Percentiles rank a stretch among this genome's conserved stretches.
phyloP scores from a whole-genome alignment of 495 filamentous ascomycete genomes.

The Apodospora peruviana region DNA sequence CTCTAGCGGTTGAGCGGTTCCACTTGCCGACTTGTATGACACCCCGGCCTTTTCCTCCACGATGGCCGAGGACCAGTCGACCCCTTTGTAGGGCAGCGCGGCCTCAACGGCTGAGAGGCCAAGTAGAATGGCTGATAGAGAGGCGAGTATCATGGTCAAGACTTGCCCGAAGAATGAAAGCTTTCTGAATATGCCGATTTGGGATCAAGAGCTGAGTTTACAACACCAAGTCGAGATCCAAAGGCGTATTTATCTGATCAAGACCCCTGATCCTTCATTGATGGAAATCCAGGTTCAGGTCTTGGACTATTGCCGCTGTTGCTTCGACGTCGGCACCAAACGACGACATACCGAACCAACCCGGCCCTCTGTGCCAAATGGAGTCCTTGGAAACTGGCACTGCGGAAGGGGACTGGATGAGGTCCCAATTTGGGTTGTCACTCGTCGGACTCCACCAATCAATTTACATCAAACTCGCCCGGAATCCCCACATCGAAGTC shows the following conservation, averaged over 20 bases:
- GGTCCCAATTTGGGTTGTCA: not conserved
- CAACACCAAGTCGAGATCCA: no score
- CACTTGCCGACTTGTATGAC: slow-evolving; percentile 52
- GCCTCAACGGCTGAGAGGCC: slow-evolving; percentile 24
- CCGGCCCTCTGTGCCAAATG: not conserved
- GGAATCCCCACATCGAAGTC: not conserved
- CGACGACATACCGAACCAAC: no score
- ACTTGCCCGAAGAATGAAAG: not conserved
- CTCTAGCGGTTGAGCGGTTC: slow-evolving; percentile 52
- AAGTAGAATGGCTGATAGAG: slow-evolving; percentile 10
- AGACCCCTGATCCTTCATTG: no score
- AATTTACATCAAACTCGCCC: slow-evolving; percentile 10
- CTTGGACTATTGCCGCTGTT: not conserved
- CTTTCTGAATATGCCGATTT: no score
- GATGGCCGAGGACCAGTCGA: slow-evolving; percentile 67
- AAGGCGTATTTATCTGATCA: no score
- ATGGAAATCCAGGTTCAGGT: slow-evolving; percentile 11
- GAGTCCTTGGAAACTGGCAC: not conserved
- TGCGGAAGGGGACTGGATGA: not conserved
- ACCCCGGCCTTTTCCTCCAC: slow-evolving; percentile 58
- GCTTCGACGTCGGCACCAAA: not conserved
- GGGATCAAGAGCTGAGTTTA: no score
- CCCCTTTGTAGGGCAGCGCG: slow-evolving; percentile 58
- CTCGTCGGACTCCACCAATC: slow-evolving; percentile 1
- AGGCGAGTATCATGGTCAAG: slow-evolving; percentile 13